Base-by-base conservation (phyloP, 768 basidiomycete species). In the Terana coerulea region DNA sequence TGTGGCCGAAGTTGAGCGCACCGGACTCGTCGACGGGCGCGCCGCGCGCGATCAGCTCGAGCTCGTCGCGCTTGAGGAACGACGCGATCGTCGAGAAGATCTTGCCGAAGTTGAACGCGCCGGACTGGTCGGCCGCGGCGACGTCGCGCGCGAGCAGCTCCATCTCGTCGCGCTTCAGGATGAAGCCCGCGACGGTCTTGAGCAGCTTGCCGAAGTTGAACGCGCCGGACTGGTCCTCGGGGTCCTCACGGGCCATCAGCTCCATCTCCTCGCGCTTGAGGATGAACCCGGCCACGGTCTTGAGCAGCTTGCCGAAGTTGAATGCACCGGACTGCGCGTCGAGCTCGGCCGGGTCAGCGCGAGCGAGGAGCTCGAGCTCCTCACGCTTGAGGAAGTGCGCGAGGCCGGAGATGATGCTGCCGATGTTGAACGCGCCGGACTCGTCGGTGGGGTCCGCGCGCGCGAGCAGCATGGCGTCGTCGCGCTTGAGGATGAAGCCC, bases 151-250 rank as follows among this genome's bases (percentile, higher is more conserved):
- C 47, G 15, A 49, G 33, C 35, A 49, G 26, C 35, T 50, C 49
- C 4, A 50, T 24, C 11, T 50, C 49, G 28, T 50, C 49, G 29
- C 49, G 49, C 37, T 40, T 40, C 17, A 47, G 30, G 30, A 47
- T 15, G 30, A 12, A 15, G 19, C 45, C 45, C n/a, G n/a, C n/a
- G 10, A 50, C 2, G 28, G 28, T 39, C 2, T 19, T 9, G 39
- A 40, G 5, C 26, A 40, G 24, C 2, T 37, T 19, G 14, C 12
- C 9, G 17, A 49, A 29, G 37, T 26, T 39, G 48, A 49, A 49
- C 2, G 48, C 48, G 17, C 48, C 48, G 39, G 48, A 49, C 26
- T 36, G 34, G 47, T 25, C 31, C 8, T 11, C 12, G 19, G 47
- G 47, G 35, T 36, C 47, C 2, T 22, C 47, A 3, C 42, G 42